These are phyloP conservation scores for Prunus persica DNA, from an alignment of 306 rosid genomes.

Conservation along the genomic window DNA sequence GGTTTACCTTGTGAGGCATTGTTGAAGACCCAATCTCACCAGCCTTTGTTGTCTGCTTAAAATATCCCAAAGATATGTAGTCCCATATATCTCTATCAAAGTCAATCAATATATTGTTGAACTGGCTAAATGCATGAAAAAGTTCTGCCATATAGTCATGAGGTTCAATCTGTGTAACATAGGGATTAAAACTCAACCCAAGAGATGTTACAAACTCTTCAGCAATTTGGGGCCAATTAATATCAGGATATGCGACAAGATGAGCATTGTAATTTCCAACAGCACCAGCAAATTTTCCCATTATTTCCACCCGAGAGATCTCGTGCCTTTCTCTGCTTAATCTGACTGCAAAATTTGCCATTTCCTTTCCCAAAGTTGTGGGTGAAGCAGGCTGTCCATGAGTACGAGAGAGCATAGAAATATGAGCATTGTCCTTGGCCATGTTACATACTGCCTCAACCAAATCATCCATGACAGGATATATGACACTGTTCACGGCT, in stretches of 20 bases:
- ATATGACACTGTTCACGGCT: slow-evolving; percentile 52
- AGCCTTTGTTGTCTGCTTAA: slow-evolving; percentile 57
- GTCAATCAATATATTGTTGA: slow-evolving; percentile 70
- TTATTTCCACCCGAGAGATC: slow-evolving; percentile 53
- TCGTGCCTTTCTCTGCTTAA: slow-evolving; percentile 72
- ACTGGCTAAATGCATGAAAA: slow-evolving; percentile 58
- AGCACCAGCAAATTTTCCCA: slow-evolving; percentile 93
- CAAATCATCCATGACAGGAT: slow-evolving; percentile 66
- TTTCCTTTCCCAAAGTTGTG: slow-evolving; percentile 91
- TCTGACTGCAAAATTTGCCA: slow-evolving; percentile 83
- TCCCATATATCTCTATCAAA: slow-evolving; percentile 88
- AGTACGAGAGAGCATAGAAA: slow-evolving; percentile 82
- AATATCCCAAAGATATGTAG: slow-evolving; percentile 85
- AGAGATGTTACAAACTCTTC: slow-evolving; percentile 71
- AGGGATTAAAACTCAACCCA: slow-evolving; percentile 77
- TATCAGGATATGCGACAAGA: slow-evolving; percentile 73
- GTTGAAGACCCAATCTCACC: slow-evolving; percentile 48
- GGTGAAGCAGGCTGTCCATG: slow-evolving; percentile 99
- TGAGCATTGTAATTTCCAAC: slow-evolving; percentile 96
- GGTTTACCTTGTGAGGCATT: slow-evolving; percentile 97
- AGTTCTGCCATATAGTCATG: slow-evolving; percentile 94
- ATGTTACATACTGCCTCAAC: slow-evolving; percentile 50
- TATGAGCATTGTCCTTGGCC: slow-evolving; percentile 66
- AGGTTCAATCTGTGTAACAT: slow-evolving; percentile 85
- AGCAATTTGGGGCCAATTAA: slow-evolving; percentile 65